phyloP scores from a whole-genome alignment of 345 rosid species.

The Dipteronia dyeriana region DNA sequence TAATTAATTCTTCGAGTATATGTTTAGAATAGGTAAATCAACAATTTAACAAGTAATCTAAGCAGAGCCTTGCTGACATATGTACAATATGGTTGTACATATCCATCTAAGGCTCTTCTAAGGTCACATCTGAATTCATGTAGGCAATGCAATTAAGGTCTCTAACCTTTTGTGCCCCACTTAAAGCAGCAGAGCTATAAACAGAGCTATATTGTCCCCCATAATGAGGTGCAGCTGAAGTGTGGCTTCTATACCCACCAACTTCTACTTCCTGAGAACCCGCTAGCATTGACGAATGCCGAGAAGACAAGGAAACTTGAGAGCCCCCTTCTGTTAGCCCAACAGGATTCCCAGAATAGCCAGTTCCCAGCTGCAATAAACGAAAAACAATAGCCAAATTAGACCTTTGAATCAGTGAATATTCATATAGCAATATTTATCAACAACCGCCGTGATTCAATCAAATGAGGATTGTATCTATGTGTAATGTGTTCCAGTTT shows the following conservation, averaged over 20 bases:
- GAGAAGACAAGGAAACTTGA: conserved; percentile 61
- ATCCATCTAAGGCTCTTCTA: neutral
- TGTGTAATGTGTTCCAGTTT: neutral
- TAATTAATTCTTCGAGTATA: neutral
- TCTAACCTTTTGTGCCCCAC: conserved; percentile 66
- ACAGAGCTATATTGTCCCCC: conserved; percentile 69
- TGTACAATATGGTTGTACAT: neutral
- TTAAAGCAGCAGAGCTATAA: conserved; percentile 61
- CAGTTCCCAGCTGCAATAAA: conserved; percentile 51
- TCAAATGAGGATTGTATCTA: neutral
- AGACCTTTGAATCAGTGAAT: neutral
- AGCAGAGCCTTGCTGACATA: neutral
- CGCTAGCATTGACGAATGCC: conserved; percentile 60
- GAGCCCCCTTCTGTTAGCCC: conserved; percentile 66
- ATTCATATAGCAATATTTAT: neutral
- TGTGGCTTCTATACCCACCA: conserved; percentile 63
- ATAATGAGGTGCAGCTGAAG: conserved; percentile 61
- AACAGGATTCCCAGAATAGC: conserved; percentile 64
- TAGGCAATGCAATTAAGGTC: neutral
- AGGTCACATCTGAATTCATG: neutral
- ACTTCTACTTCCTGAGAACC: conserved; percentile 67
- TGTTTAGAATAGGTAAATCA: neutral
- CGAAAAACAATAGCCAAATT: conserved; percentile 8
- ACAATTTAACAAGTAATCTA: neutral
- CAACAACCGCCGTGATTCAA: neutral